Base-by-base conservation (phyloP, 2,329 filamentous ascomycete species). In the Madurella mycetomatis region DNA sequence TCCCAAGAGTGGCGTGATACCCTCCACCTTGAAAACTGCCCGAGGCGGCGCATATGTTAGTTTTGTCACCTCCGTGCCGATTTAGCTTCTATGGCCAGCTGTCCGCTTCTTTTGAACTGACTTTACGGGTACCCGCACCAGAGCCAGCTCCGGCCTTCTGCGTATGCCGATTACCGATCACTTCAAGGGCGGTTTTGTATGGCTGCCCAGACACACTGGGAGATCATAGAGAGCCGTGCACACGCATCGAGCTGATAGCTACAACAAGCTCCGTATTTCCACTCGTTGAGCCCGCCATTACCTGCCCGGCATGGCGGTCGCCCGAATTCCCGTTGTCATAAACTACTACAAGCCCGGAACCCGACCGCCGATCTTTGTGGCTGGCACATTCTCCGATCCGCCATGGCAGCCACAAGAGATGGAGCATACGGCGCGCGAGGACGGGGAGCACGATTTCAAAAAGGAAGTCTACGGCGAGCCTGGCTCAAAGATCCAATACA, bases 401-500 rank as follows among this genome's bases (percentile, higher is more conserved):
- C 72, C 78, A 73, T 92, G 88, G 88, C 68, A 81, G 41, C 78
- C 80, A 1, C 72, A 81, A 45, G 84, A 89, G 70, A 88, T 91
- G 86, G 68, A 80, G 9, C 75, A 70, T 54, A 73, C 73, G 4
- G 72, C 72, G 31, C 75, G 78, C 9, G 70, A 75, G 4, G 71
- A 78, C 37, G 80, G 78, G n/a, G 73, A 84, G 51, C 72, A 82
- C 54, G 65, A 77, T 12, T 91, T 88, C 65, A 74, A 70, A 42
- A 82, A 82, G 54, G 69, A 76, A 1, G 74, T 89, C 43, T 67
- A 76, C 37, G 74, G 80, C 8, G 73, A 81, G 16, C 73, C 79
- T 18, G 80, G 79, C 18, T 77, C 80, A 45, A 78, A 82, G 54
- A 82, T 89, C 60, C 83, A 88, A 64, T 92, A 90, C 77, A 91